A percentile compares a stretch with the other conserved stretches of the same genome.
Conservation (phyloP, 345 rosid species). For the Erodium maritimum region DNA sequence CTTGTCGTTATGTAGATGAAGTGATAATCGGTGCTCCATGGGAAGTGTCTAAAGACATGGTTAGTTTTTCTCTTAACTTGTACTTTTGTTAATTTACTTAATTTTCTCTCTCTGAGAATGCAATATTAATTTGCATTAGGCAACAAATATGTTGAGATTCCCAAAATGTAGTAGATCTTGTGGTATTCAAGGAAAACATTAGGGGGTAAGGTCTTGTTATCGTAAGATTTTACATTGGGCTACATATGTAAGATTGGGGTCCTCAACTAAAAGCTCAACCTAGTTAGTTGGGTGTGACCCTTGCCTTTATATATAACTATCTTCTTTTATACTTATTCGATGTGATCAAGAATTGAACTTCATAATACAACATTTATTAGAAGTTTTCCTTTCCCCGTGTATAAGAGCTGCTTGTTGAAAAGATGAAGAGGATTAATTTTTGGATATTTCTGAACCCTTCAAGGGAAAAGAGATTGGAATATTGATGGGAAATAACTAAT, state of each 20-base stretch:
- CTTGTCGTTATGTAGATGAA: slow-evolving; percentile 71
- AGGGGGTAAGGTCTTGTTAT: background rate
- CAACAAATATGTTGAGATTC: background rate
- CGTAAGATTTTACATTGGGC: too few relatives aligned
- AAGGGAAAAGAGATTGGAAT: background rate
- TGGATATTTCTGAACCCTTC: background rate
- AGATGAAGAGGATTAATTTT: background rate
- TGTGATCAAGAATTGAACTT: too few relatives aligned
- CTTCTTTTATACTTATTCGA: too few relatives aligned
- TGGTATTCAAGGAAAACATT: background rate
- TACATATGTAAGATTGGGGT: too few relatives aligned
- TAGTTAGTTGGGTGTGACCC: too few relatives aligned
- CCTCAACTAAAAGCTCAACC: too few relatives aligned
- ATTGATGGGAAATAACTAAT: background rate
- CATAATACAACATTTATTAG: too few relatives aligned
- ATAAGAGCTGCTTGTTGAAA: too few relatives aligned
- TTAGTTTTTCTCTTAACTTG: slow-evolving; percentile 18
- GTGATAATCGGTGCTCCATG: slow-evolving; percentile 73
- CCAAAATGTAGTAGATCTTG: background rate
- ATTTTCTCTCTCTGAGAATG: background rate
- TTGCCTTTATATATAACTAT: too few relatives aligned
- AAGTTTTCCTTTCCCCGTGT: background rate
- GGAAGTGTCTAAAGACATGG: slow-evolving; percentile 65
- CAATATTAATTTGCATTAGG: background rate
- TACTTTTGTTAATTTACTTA: background rate